Conservation (phyloP, 352 stramenopile species). For the Phytophthora sp. region DNA sequence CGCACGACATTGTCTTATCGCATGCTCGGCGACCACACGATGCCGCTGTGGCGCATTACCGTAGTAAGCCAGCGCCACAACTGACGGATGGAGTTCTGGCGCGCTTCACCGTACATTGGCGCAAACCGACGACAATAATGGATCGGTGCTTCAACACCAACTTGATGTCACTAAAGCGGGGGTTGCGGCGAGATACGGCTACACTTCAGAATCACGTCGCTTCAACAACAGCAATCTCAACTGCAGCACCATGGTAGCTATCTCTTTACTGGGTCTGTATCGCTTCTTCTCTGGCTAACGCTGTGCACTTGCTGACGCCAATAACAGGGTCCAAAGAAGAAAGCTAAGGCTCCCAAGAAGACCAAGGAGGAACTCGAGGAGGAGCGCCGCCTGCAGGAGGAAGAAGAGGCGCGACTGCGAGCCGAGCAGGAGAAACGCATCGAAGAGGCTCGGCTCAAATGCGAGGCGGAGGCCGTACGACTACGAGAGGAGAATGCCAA, state of each 20-base stretch:
- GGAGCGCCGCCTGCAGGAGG: constrained; percentile 72
- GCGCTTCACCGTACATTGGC: not conserved
- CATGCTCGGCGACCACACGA: constrained; percentile 23
- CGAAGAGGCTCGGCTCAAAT: constrained; percentile 68
- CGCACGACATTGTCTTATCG: constrained; percentile 22
- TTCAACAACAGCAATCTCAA: constrained; percentile 14
- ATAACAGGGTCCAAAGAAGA: constrained; percentile 77
- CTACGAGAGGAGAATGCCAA: constrained; percentile 70
- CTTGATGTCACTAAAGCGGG: constrained; percentile 26
- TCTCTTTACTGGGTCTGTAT: no score
- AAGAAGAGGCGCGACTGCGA: constrained; percentile 65
- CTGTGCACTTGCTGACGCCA: not conserved
- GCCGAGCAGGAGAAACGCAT: constrained; percentile 75
- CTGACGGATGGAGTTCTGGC: no score
- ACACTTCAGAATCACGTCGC: constrained; percentile 30
- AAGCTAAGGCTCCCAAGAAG: constrained; percentile 78
- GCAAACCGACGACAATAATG: constrained; percentile 23
- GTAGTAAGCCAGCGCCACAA: constrained; percentile 21
- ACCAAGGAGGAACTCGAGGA: constrained; percentile 85
- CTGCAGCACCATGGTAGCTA: constrained; percentile 20
- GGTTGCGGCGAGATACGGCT: constrained; percentile 22
- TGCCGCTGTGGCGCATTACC: constrained; percentile 10
- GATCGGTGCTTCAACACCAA: constrained; percentile 22
- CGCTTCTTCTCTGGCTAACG: constrained; percentile 5
- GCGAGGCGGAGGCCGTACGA: constrained; percentile 61